Evolutionary conservation across 768 basidiomycete genomes (phyloP).

Genomic region (Holtermanniella nyarrowii): DNA sequence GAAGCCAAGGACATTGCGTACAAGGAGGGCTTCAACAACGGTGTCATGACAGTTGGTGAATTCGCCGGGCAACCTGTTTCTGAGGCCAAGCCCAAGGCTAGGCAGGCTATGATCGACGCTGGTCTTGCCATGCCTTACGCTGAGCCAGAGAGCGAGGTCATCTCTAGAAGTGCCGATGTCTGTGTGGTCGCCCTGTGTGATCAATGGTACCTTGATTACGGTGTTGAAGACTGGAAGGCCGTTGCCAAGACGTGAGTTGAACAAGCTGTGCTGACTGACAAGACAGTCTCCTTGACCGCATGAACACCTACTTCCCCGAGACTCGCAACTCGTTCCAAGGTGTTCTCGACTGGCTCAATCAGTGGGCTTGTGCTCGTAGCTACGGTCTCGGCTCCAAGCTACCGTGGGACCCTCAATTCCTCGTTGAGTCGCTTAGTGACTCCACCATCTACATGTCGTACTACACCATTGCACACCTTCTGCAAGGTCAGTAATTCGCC

Average conservation of each 20-base stretch:
- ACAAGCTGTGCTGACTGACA: not conserved
- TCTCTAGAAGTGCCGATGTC: conserved; percentile 86
- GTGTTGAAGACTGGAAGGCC: conserved; percentile 77
- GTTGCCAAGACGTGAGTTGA: conserved; percentile 64
- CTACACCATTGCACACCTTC: conserved; percentile 82
- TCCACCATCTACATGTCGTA: conserved; percentile 98
- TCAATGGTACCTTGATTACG: conserved; percentile 98
- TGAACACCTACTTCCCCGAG: conserved; percentile 87
- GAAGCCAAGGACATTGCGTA: conserved; percentile 97
- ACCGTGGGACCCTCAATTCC: conserved; percentile 93
- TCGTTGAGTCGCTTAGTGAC: conserved; percentile 93
- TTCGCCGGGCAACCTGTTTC: conserved; percentile 81
- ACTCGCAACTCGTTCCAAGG: conserved; percentile 86
- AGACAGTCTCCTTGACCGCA: conserved; percentile 60
- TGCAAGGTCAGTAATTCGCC: conserved; percentile 59
- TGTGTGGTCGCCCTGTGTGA: conserved; percentile 97
- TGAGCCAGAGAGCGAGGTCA: conserved; percentile 83
- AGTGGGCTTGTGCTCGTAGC: conserved; percentile 98
- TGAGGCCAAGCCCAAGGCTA: conserved; percentile 82
- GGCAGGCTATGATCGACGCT: conserved; percentile 66
- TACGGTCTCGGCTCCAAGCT: conserved; percentile 91
- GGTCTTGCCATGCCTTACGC: conserved; percentile 82
- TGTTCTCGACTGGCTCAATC: conserved; percentile 85
- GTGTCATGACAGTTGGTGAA: conserved; percentile 81
- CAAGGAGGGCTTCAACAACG: conserved; percentile 96